Evolutionary conservation across 2,329 filamentous ascomycete genomes (phyloP), one percentile per base, ranked within the genome.

Genomic region (Colletotrichum sp.): DNA sequence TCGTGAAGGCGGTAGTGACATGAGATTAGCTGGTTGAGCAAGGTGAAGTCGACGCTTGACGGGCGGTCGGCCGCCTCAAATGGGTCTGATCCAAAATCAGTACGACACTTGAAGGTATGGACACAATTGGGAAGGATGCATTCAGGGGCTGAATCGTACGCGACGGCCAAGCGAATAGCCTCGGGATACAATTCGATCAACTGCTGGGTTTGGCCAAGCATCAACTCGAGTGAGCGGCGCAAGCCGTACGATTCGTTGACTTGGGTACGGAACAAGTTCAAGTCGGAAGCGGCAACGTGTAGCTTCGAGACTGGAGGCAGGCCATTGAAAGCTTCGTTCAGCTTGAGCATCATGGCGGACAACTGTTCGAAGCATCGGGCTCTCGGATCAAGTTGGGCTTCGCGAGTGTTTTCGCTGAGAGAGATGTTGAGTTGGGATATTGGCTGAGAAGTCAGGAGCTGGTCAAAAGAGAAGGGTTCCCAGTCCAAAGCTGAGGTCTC

Each of bases 1-100:
- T 86, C 85, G 2, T 84, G 77, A 13, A 86, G 75, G 28, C 84
- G 82, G 1, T 83, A 72, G 70, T 88, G 86, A 16, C 85, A 86
- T 6, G 84, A 81, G 3, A 85, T 66, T 12, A 87, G 75, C 9
- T 86, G 79, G 30, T 83, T 83, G 13, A 86, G 78, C 15, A 87
- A 77, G 10, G 85, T 82, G 12, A 81, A 68, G 68, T 87, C 86
- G 13, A 86, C 57, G 2, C 62, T 74, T 2, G 76, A 44, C 9
- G 75, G 60, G 5, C 34, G 72, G 44, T 8, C 74, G 57, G 44
- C 71, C 68, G 8, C 44, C 26, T 80, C 78, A 18, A 82, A 34
- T 5, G 75, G 65, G 12, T 75, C 52, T 28, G 18, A 70, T n/a
- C 44, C 69, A 8, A 73, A 48, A 15, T n/a, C 26, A 12, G 34